phyloP scores from a whole-genome alignment of 257 asterid genomes.

The Solanum tacnaense region DNA sequence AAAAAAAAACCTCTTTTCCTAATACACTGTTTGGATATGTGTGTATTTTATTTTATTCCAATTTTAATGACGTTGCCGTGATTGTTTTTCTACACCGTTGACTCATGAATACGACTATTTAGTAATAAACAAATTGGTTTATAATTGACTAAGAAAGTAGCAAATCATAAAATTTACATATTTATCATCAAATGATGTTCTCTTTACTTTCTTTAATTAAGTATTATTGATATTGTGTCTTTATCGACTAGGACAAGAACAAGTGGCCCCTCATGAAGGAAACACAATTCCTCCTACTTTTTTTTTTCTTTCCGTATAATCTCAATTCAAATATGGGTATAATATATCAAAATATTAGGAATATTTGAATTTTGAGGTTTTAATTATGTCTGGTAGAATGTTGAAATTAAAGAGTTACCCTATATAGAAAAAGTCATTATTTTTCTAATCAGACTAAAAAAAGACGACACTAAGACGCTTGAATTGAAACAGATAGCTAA shows the following conservation, averaged over 20 bases:
- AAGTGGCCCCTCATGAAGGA: background rate
- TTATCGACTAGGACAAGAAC: background rate
- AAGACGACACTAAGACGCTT: background rate
- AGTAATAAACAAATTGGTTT: slow-evolving; percentile 5
- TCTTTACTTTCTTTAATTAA: background rate
- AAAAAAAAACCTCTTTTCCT: background rate
- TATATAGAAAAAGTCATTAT: rapidly evolving
- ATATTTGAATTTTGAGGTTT: background rate
- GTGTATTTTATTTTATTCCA: slow-evolving; percentile 1
- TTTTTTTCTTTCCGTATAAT: no score
- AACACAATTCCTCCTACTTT: background rate
- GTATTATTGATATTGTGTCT: background rate
- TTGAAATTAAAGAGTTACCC: background rate
- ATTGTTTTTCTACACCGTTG: background rate
- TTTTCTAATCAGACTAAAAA: background rate
- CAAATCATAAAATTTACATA: background rate
- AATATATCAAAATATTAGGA: no score
- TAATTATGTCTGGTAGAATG: no score
- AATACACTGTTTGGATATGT: background rate
- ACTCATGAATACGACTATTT: slow-evolving; percentile 9
- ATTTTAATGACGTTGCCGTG: slow-evolving; percentile 2
- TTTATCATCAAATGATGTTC: background rate
- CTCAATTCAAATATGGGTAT: no score
- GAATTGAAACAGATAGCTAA: background rate
- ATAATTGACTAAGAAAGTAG: slow-evolving; percentile 14